These are phyloP conservation scores for Thraustochytrium sp. DNA, from an alignment of 352 stramenopile species.

Conservation along the genomic window DNA sequence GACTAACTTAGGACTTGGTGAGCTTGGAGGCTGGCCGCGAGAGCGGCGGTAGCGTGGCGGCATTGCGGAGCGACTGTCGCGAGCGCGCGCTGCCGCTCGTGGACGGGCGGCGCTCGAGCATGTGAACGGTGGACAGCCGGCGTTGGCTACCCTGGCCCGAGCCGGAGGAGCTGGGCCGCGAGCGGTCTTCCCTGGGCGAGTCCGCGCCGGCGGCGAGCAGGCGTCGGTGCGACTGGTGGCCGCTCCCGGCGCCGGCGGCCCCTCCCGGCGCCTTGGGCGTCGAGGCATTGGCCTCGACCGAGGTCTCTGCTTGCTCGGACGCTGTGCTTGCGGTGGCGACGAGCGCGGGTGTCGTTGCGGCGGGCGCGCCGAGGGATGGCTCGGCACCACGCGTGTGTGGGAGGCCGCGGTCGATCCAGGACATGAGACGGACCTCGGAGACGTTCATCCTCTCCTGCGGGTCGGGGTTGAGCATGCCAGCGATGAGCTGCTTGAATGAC, in stretches of 20 bases:
- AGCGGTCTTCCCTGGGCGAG: not conserved
- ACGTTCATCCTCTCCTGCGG: slow-evolving; percentile 32
- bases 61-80: not conserved
- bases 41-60: not conserved
- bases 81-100: not conserved
- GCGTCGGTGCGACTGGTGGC: not conserved
- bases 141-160: not conserved
- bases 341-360: not conserved
- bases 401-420: slow-evolving; percentile 34
- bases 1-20: not conserved
- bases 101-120: not conserved
- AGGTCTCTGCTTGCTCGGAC: not conserved
- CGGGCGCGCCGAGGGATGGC: not conserved
- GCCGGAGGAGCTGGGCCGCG: not conserved
- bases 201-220: not conserved
- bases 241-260: not conserved
- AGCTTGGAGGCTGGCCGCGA: not conserved
- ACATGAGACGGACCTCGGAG: slow-evolving; percentile 15
- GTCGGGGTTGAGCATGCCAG: slow-evolving; percentile 24
- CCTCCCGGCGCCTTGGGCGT: not conserved
- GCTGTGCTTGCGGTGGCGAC: not conserved
- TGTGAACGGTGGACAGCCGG: not conserved
- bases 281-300: not conserved
- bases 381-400: not conserved
- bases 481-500: slow-evolving; percentile 5